Evolutionary conservation across 2,329 filamentous ascomycete genomes (phyloP), one percentile per base, ranked within the genome.

Genomic region (Aspergillus carbonarius): DNA sequence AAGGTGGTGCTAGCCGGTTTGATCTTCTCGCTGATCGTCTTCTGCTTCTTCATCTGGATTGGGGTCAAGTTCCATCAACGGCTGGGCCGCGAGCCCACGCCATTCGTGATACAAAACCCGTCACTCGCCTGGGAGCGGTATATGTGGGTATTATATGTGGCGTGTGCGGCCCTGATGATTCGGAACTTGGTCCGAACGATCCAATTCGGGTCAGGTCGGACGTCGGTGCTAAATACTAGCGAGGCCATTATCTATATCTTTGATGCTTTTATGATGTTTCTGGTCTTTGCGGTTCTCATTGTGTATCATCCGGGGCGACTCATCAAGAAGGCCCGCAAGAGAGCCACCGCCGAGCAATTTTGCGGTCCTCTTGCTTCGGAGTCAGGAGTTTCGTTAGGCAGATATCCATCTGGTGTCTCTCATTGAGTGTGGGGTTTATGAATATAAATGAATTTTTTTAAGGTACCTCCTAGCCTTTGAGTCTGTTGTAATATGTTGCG

Each of bases 161-260:
- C 63, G 10, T 68, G 68, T 55, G 60, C 55, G 17, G 55, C 63
- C 2, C 59, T 74, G 49, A 66, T 70, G 53, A 25, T 74, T 4
- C 60, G 72, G 8, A 73, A 69, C 58, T 44, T 73, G 13, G 61
- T 71, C 8, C 58, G 72, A 13, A 66, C 65, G 13, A 63, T 74
- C 25, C 64, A 74, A 54, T 74, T 73, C 54, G 68, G 62, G 5
- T 60, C 64, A 1, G 18, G 23, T 8, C 18, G 55, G 27, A 59
- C 40, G 15, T 49, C 64, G 0, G 49, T 58, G 30, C 20, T 74
- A 20, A 64, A 65, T 12, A 63, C 54, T 3, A 57, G 65, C 15
- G 72, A 74, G 60, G 69, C 30, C 15, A 69, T 64, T 59, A 69
- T 73, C 3, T 74, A 73, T 60, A 61, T 74, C 0, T 74, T 73